A percentile compares a stretch with the other conserved stretches of the same genome.
Conservation (phyloP, 805 yeast species). For the Soucietia sequanensis region DNA sequence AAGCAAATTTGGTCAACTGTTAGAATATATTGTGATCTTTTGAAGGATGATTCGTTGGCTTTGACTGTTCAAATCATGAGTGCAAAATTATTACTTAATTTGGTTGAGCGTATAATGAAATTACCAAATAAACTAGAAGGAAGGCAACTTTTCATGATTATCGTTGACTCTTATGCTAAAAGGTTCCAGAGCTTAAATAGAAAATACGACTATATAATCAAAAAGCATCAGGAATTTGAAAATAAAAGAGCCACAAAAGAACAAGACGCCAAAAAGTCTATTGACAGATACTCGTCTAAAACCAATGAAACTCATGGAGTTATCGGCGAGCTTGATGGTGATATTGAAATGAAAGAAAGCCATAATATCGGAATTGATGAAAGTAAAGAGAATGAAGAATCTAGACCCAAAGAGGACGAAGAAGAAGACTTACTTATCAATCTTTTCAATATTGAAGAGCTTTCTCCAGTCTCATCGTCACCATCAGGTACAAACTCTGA, state of each 20-base stretch:
- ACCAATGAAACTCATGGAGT: constrained; percentile 7
- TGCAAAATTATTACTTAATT: constrained; percentile 81
- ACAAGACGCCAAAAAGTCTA: constrained; percentile 42
- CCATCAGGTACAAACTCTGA: constrained; percentile 52
- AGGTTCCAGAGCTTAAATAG: constrained; percentile 75
- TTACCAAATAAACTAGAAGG: constrained; percentile 80
- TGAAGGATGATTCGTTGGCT: constrained; percentile 80
- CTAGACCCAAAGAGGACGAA: constrained; percentile 13
- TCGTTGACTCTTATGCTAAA: constrained; percentile 84
- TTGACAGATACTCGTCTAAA: constrained; percentile 36
- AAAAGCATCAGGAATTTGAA: constrained; percentile 56
- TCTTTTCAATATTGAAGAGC: constrained; percentile 35
- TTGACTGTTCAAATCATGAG: constrained; percentile 95
- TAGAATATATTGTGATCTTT: constrained; percentile 70
- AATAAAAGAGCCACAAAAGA: constrained; percentile 37
- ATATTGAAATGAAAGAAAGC: constrained; percentile 20
- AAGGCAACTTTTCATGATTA: constrained; percentile 77
- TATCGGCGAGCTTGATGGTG: constrained; percentile 21
- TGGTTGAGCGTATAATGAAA: constrained; percentile 85
- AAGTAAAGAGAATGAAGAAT: constrained; percentile 9
- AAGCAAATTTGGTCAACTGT: constrained; percentile 88
- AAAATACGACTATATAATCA: constrained; percentile 64
- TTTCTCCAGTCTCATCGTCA: constrained; percentile 59
- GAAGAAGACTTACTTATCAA: constrained; percentile 14
- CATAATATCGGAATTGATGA: constrained; percentile 9